Base-by-base conservation (phyloP, 257 asterid species). In the Solanum dulcamara region DNA sequence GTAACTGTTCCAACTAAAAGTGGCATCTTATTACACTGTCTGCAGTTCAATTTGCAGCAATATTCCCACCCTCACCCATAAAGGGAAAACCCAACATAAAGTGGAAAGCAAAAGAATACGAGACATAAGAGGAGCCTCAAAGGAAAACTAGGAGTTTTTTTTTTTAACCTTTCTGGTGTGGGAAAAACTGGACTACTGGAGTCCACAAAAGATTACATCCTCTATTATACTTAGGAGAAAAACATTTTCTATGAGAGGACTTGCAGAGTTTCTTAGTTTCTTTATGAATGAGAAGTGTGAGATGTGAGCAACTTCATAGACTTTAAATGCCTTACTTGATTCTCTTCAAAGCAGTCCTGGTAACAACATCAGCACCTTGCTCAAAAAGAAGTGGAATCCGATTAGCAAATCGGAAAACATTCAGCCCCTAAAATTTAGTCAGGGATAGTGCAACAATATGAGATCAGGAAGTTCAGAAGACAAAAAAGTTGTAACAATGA, bases 281-380 rank as follows among this genome's bases (percentile, higher is more conserved):
- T 83, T 66, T 20, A 48, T 2, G 79, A 83, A 67, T 53, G 75
- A 83, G 24, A 83, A 66, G 10, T 17, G 37, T 44, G 50, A 66
- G 86, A 5, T 17, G 37, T 44, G 50, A 66, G 86, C 81, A 66
- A 46, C 42, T 30, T 67, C 13, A 7, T 64, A 83, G 80, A 30
- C 66, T 83, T 37, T 59, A 67, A 30, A 83, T 83, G 60, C 82
- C 92, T 90, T 90, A 95, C 98, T 93, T 95, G 88, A 95, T 95
- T 92, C 98, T 92, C 93, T 91, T 95, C 87, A 90, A 11, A 84
- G 98, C 98, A 84, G 97, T 95, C 87, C 98, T 90, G 82, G 98
- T 95, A 89, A 94, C 96, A 86, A 95, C 98, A 90, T 95, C 98
- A 84, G 98, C 98, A 72, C 98, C 98, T 94, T 94, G 96, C 97